Evolutionary conservation across 2,329 filamentous ascomycete genomes (phyloP).

Genomic region (Ophiostoma quercus): DNA sequence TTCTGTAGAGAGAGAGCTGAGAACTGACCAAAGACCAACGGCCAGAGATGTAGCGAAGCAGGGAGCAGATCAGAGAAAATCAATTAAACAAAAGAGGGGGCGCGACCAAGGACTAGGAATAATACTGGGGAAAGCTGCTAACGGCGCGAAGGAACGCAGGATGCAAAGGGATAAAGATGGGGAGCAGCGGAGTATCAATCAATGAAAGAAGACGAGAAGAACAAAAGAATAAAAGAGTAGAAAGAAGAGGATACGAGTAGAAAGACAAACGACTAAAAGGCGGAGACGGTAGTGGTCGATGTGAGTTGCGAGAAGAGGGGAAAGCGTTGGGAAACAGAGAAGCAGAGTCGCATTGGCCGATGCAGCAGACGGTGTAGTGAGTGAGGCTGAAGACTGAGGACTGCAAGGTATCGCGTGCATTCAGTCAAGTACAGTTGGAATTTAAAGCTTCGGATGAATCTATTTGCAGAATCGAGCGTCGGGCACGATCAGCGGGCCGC

Average conservation of each 20-base stretch:
- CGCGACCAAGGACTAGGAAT: background rate
- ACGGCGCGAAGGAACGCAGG: background rate
- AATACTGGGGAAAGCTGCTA: background rate
- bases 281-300: background rate
- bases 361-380: background rate
- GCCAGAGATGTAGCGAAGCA: too few species aligned
- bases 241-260: background rate
- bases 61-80: background rate
- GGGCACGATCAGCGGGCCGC: background rate
- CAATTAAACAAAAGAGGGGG: conserved; percentile 2
- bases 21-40: too few species aligned
- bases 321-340: background rate
- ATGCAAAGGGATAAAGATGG: background rate
- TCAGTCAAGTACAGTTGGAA: background rate
- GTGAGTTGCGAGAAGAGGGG: background rate
- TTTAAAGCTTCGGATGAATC: background rate
- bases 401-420: background rate
- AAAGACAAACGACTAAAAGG: background rate
- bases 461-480: background rate
- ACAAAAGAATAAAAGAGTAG: background rate
- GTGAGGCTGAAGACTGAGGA: background rate
- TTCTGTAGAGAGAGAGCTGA: too few species aligned
- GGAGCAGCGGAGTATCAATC: background rate
- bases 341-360: background rate
- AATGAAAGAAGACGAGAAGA: background rate